These are phyloP conservation scores for Neopestalotiopsis sp. DNA, from an alignment of 2,329 filamentous ascomycete species.

Conservation along the genomic window DNA sequence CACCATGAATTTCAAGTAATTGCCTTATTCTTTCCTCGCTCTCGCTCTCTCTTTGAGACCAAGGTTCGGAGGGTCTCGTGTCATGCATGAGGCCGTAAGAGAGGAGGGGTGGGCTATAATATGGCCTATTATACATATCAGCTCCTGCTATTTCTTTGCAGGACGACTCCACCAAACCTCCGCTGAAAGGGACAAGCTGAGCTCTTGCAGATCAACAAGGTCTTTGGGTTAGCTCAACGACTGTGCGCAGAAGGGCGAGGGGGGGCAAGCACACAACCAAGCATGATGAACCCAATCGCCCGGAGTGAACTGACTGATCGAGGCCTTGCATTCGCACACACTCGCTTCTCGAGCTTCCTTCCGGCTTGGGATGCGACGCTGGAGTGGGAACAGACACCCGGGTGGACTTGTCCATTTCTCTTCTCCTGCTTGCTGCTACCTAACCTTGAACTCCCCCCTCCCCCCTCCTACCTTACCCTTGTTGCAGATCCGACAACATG, in stretches of 20 bases:
- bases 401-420: neutral
- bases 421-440: conserved; percentile 18
- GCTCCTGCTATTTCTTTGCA: neutral
- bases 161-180: neutral
- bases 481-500: conserved; percentile 7
- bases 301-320: neutral
- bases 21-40: neutral
- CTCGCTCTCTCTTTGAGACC: neutral
- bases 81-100: neutral
- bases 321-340: neutral
- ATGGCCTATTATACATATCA: conserved; percentile 2
- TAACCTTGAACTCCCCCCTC: neutral
- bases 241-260: neutral
- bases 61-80: conserved; percentile 1
- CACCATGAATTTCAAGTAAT: neutral
- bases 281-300: neutral
- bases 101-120: neutral
- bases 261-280: too few relatives aligned
- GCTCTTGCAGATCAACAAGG: neutral
- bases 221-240: neutral
- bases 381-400: neutral
- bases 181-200: neutral
- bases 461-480: neutral
- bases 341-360: neutral
- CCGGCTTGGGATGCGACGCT: neutral